Evolutionary conservation across 163 green algal genomes (phyloP).

Genomic region (Prototheca wickerhamii): DNA sequence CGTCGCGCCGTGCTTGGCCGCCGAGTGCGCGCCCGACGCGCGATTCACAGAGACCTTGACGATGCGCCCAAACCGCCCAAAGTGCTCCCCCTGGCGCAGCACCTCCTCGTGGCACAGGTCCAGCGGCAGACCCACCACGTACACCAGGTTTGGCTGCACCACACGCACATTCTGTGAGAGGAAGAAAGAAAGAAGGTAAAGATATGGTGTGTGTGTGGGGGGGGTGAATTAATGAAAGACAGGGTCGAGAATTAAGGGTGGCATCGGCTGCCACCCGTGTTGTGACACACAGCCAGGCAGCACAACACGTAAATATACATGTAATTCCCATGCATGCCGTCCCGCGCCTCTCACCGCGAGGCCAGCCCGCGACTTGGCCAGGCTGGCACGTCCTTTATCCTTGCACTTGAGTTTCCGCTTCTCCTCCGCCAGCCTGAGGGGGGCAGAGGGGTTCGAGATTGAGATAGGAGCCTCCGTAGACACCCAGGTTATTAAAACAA

Average conservation of each 20-base stretch:
- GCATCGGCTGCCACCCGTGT: too few relatives aligned
- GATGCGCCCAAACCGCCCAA: constrained; percentile 74
- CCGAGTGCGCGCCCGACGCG: constrained; percentile 3
- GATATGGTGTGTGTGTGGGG: not conserved
- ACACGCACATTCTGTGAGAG: constrained; percentile 77
- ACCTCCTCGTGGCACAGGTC: constrained; percentile 73
- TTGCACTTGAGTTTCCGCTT: constrained; percentile 46
- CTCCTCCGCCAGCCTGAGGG: constrained; percentile 50
- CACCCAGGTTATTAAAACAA: too few relatives aligned
- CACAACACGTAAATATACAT: too few relatives aligned
- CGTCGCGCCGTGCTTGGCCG: constrained; percentile 39
- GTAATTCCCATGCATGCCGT: too few relatives aligned
- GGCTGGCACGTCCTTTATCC: constrained; percentile 30
- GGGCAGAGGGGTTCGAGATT: not conserved
- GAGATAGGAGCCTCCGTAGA: too few relatives aligned
- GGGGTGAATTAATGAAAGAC: too few relatives aligned
- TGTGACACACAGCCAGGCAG: too few relatives aligned
- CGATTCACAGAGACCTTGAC: constrained; percentile 41
- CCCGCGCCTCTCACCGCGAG: constrained; percentile 25
- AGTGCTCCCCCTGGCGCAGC: constrained; percentile 60
- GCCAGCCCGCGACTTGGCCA: constrained; percentile 20
- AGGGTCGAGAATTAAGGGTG: too few relatives aligned
- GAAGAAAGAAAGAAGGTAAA: too few relatives aligned
- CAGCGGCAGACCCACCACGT: constrained; percentile 74
- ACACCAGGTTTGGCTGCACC: constrained; percentile 89